Percentiles rank a stretch among this genome's conserved stretches.
These are phyloP conservation scores for Colletotrichum phormii DNA, from an alignment of 2,329 filamentous ascomycete genomes.

Conservation along the genomic window DNA sequence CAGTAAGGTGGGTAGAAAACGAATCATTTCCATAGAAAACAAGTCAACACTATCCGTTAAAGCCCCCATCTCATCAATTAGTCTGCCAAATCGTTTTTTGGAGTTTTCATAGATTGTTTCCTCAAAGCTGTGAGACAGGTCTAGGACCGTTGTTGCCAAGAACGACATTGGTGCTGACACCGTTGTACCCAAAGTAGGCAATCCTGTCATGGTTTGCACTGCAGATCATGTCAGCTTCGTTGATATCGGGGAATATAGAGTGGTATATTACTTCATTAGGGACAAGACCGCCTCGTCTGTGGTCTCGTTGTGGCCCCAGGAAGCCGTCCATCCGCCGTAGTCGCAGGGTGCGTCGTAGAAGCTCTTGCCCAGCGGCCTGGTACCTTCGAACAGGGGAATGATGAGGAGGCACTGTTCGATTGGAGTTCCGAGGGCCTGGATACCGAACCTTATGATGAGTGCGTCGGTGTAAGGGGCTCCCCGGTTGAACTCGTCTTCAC, in stretches of 20 bases:
- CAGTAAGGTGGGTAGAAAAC: too few relatives aligned
- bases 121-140: neutral
- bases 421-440: conserved; percentile 7
- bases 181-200: conserved; percentile 32
- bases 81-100: too few relatives aligned
- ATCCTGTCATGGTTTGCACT: conserved; percentile 8
- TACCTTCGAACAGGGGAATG: conserved; percentile 10
- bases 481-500: neutral
- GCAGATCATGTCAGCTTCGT: neutral
- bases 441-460: neutral
- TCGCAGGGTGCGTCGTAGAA: conserved; percentile 42
- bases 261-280: conserved; percentile 43
- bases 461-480: neutral
- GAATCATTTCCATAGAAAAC: too few relatives aligned
- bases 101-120: too few relatives aligned
- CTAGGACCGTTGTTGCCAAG: conserved; percentile 20
- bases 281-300: conserved; percentile 46
- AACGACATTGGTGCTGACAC: conserved; percentile 20
- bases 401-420: conserved; percentile 37
- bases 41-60: too few relatives aligned
- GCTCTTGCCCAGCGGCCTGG: conserved; percentile 39
- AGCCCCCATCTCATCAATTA: too few relatives aligned
- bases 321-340: conserved; percentile 43
- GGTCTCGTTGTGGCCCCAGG: conserved; percentile 45
- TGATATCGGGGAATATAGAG: fast-evolving